phyloP scores from a whole-genome alignment of 495 filamentous ascomycete species.

The Emericellopsis terricola region DNA sequence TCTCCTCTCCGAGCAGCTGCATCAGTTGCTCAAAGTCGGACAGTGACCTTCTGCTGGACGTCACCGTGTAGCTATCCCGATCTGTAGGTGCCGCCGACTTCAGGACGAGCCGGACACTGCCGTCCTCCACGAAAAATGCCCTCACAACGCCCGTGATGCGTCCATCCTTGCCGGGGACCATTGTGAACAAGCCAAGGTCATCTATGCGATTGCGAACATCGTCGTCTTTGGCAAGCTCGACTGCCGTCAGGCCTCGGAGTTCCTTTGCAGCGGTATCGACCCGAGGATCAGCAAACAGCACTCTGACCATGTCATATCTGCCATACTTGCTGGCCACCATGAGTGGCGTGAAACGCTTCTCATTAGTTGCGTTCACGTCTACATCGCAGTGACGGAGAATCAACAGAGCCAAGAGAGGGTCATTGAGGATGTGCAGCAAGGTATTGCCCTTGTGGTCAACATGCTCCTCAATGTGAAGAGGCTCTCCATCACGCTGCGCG shows the following conservation, averaged over 20 bases:
- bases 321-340: conserved; percentile 99
- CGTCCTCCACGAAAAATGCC: conserved; percentile 97
- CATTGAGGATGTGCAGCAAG: conserved; percentile 79
- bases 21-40: conserved; percentile 83
- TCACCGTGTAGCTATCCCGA: conserved; percentile 64
- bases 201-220: conserved; percentile 93
- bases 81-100: conserved; percentile 71
- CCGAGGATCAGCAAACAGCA: conserved; percentile 68
- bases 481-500: conserved; percentile 57
- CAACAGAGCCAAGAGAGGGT: conserved; percentile 53
- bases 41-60: conserved; percentile 80
- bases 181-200: conserved; percentile 72
- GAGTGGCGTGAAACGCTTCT: conserved; percentile 83
- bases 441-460: conserved; percentile 89
- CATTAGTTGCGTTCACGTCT: conserved; percentile 89
- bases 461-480: conserved; percentile 83
- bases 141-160: conserved; percentile 85
- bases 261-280: conserved; percentile 79
- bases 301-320: conserved; percentile 77
- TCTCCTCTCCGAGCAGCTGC: conserved; percentile 73
- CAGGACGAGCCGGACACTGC: conserved; percentile 76
- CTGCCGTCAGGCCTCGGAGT: conserved; percentile 75
- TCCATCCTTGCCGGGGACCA: conserved; percentile 49
- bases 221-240: conserved; percentile 95
- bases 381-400: conserved; percentile 74